phyloP scores from a whole-genome alignment of 441 rosid genomes.

The Arabidopsis lyrata region DNA sequence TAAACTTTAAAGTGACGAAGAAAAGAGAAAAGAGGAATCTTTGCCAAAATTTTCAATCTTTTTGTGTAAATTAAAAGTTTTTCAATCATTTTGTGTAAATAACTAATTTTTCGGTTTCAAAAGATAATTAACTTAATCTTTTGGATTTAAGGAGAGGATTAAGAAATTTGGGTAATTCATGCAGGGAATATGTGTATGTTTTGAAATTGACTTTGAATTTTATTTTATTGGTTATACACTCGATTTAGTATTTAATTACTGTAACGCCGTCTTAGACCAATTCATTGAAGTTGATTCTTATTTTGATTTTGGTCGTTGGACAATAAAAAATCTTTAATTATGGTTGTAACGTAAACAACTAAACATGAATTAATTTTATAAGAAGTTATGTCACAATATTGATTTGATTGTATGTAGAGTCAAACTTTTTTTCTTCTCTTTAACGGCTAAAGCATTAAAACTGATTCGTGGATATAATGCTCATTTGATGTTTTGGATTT shows the following conservation, averaged over 20 bases:
- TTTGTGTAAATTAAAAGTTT: background rate
- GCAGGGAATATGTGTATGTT: too few species aligned
- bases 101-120: too few species aligned
- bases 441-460: background rate
- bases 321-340: background rate
- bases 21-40: conserved; percentile 49
- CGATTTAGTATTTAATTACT: background rate
- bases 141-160: conserved; percentile 2
- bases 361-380: background rate
- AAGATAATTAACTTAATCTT: background rate
- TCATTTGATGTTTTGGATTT: too few species aligned
- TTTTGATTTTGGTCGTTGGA: conserved; percentile 29
- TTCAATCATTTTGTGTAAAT: background rate
- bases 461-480: too few species aligned
- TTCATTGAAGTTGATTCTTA: background rate
- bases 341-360: conserved; percentile 13
- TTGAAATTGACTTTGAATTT: background rate
- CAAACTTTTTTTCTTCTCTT: background rate
- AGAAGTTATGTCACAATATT: background rate
- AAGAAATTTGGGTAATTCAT: too few species aligned
- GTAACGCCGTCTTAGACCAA: background rate
- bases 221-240: background rate
- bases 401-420: background rate
- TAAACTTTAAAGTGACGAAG: background rate
- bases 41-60: conserved; percentile 45